Conservation (phyloP, 1,139 yeast species). For the Suhomyces anneliseae region DNA sequence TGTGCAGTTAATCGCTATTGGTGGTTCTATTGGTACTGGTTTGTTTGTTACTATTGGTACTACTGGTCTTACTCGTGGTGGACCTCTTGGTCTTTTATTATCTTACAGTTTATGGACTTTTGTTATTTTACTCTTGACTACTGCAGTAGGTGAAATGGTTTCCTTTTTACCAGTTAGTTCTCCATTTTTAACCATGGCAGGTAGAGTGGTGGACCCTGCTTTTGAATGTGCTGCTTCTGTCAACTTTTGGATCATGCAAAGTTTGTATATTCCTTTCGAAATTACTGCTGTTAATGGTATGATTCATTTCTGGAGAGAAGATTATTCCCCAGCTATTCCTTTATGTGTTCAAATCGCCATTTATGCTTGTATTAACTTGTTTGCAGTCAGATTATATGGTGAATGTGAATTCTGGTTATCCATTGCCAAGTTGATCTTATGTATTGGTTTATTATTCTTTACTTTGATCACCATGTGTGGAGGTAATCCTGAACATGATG, state of each 20-base stretch:
- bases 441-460: conserved; percentile 69
- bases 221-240: conserved; percentile 77
- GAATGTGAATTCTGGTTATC: conserved; percentile 83
- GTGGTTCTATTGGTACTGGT: conserved; percentile 53
- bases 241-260: conserved; percentile 77
- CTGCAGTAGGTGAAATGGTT: conserved; percentile 81
- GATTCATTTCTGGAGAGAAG: conserved; percentile 77
- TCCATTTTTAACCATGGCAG: conserved; percentile 56
- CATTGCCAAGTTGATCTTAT: conserved; percentile 67
- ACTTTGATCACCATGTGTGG: conserved; percentile 83
- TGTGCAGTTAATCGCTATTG: conserved; percentile 50
- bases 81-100: conserved; percentile 48
- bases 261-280: conserved; percentile 78
- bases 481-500: conserved; percentile 69
- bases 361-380: conserved; percentile 63
- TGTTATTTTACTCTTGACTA: conserved; percentile 61
- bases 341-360: conserved; percentile 61
- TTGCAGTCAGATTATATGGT: conserved; percentile 74
- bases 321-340: conserved; percentile 66
- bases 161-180: conserved; percentile 74
- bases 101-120: conserved; percentile 47
- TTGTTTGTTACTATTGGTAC: conserved; percentile 50
- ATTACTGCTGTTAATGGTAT: conserved; percentile 77
- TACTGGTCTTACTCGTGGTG: conserved; percentile 42
- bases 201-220: conserved; percentile 61